Evolutionary conservation across 2,329 filamentous ascomycete species (phyloP).

Genomic region (Basipetospora chlamydospora): DNA sequence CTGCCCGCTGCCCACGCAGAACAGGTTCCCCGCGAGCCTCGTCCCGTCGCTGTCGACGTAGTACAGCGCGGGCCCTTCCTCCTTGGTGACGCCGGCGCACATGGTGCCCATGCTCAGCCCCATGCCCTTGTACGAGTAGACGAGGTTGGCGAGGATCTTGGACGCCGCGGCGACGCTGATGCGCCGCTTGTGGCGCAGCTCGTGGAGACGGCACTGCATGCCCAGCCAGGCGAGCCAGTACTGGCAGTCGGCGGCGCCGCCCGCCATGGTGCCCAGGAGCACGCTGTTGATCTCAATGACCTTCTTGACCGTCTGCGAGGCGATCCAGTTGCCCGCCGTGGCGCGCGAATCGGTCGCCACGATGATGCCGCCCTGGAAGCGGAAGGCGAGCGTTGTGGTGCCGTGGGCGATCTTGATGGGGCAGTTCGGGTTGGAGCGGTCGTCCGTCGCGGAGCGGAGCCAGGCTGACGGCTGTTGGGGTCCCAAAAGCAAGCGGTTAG

Average conservation of each 20-base stretch:
- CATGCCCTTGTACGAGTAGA: conserved; percentile 98
- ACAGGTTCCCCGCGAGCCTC: conserved; percentile 80
- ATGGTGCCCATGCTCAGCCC: conserved; percentile 98
- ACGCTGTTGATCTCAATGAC: conserved; percentile 96
- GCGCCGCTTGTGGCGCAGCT: conserved; percentile 96
- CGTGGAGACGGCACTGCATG: conserved; percentile 97
- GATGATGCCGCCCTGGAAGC: conserved; percentile 96
- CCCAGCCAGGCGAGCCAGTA: conserved; percentile 99
- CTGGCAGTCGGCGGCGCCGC: conserved; percentile 97
- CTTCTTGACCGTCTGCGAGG: conserved; percentile 99
- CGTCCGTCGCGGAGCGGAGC: conserved; percentile 93
- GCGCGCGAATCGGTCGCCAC: conserved; percentile 96
- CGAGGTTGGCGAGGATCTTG: conserved; percentile 96
- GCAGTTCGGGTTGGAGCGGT: conserved; percentile 89
- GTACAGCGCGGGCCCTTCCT: conserved; percentile 94
- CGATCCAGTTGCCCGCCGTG: conserved; percentile 97
- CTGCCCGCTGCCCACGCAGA: conserved; percentile 96
- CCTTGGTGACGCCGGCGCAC: conserved; percentile 91
- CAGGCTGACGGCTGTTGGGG: conserved; percentile 85
- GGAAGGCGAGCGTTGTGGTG: conserved; percentile 93
- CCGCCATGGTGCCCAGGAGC: conserved; percentile 93
- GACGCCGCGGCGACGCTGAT: conserved; percentile 94
- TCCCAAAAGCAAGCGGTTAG: too few species aligned
- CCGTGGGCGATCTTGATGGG: conserved; percentile 99
- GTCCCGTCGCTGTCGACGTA: conserved; percentile 98